Percentiles rank a stretch among this genome's conserved stretches.
Evolutionary conservation across 148 eudicot genomes (phyloP).

Genomic region (Heliosperma pusillum): DNA sequence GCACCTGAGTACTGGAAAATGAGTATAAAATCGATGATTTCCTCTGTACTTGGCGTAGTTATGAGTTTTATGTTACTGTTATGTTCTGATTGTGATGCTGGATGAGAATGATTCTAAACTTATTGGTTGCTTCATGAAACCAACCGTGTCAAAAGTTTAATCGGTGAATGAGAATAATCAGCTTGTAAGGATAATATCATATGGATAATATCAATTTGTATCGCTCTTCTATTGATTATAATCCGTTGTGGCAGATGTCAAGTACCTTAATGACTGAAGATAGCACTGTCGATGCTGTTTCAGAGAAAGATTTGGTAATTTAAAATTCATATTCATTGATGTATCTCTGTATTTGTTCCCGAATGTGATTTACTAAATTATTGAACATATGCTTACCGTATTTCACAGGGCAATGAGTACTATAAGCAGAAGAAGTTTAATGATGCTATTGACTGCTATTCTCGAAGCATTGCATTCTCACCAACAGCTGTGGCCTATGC

Average conservation of each 20-base stretch:
- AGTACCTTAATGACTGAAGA: conserved; percentile 43
- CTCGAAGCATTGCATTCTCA: conserved; percentile 85
- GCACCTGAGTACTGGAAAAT: too few relatives aligned
- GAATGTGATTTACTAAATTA: not conserved
- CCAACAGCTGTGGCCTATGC: conserved; percentile 96
- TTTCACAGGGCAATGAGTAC: conserved; percentile 80
- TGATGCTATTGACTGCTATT: conserved; percentile 94
- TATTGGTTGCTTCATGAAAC: conserved; percentile 18
- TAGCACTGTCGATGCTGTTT: conserved; percentile 64
- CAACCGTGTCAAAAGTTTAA: conserved; percentile 25
- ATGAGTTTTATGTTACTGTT: not conserved
- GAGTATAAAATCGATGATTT: not conserved
- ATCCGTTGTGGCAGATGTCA: conserved; percentile 45
- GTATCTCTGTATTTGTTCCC: not conserved
- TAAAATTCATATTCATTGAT: not conserved
- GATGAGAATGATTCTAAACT: conserved; percentile 9
- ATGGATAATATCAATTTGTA: conserved; percentile 23
- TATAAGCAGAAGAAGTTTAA: conserved; percentile 88
- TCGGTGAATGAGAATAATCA: conserved; percentile 29
- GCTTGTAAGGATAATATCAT: conserved; percentile 16
- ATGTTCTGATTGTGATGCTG: not conserved
- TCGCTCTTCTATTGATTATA: conserved; percentile 38
- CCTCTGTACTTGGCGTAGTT: not conserved
- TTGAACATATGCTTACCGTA: not conserved
- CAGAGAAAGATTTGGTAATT: conserved; percentile 90